phyloP scores from a whole-genome alignment of 2,329 filamentous ascomycete species.

The Trichophaea hybrida region DNA sequence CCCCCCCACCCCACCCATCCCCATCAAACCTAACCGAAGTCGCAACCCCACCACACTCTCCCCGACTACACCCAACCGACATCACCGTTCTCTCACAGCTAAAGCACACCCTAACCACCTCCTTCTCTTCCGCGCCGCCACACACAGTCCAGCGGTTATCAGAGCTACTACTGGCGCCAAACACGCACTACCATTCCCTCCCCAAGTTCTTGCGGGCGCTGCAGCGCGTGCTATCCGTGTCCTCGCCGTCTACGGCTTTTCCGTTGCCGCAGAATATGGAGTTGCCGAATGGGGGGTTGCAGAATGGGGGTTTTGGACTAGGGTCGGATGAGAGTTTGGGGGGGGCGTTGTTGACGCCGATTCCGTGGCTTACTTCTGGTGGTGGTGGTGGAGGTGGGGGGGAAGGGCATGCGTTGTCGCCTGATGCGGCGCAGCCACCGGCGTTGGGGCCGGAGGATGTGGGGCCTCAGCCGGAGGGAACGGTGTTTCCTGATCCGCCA shows the following conservation, averaged over 20 bases:
- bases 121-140: constrained; percentile 63
- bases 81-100: constrained; percentile 26
- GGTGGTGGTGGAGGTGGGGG: constrained; percentile 27
- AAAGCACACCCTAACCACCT: constrained; percentile 44
- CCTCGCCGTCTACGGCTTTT: constrained; percentile 64
- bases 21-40: background rate
- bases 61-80: constrained; percentile 28
- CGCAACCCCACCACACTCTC: constrained; percentile 1
- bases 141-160: constrained; percentile 86
- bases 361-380: constrained; percentile 58
- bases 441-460: constrained; percentile 74
- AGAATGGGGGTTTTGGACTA: constrained; percentile 35
- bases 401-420: constrained; percentile 9
- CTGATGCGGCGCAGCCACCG: constrained; percentile 59
- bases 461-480: constrained; percentile 49
- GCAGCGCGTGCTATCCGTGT: constrained; percentile 80
- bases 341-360: constrained; percentile 81
- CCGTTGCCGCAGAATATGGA: constrained; percentile 58
- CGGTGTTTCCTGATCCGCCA: constrained; percentile 29
- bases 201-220: constrained; percentile 79
- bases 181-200: constrained; percentile 63
- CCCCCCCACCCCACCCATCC: background rate
- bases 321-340: constrained; percentile 82
- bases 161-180: constrained; percentile 67
- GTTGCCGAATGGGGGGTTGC: constrained; percentile 47